Conservation (phyloP, 2,329 filamentous ascomycete species). For the Bimuria novae-zelandiae region DNA sequence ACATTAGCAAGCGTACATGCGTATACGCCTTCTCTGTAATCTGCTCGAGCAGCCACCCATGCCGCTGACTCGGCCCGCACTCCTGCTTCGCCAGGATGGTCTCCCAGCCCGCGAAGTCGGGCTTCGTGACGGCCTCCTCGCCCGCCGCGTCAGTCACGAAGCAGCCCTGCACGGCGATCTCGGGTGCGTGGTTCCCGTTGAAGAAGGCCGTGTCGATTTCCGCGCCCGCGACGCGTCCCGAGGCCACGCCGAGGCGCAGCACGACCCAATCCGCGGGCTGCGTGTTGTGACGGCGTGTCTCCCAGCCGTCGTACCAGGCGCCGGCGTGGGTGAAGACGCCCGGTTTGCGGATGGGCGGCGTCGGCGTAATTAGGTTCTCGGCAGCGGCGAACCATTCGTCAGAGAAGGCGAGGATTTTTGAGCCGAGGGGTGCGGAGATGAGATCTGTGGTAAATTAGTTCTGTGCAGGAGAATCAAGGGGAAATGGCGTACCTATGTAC, state of each 20-base stretch:
- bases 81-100: conserved; percentile 70
- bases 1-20: conserved; percentile 82
- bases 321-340: conserved; percentile 64
- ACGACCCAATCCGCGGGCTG: conserved; percentile 64
- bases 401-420: conserved; percentile 59
- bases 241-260: conserved; percentile 64
- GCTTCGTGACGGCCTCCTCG: conserved; percentile 63
- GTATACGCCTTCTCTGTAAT: conserved; percentile 70
- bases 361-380: conserved; percentile 62
- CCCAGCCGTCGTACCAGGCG: conserved; percentile 69
- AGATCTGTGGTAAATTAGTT: conserved; percentile 51
- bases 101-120: conserved; percentile 62
- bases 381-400: conserved; percentile 67
- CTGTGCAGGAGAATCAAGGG: neutral
- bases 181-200: conserved; percentile 80
- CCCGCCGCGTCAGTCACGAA: conserved; percentile 62
- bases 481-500: conserved; percentile 51
- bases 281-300: conserved; percentile 64
- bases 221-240: conserved; percentile 72
- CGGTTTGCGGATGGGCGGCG: conserved; percentile 59
- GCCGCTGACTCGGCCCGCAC: conserved; percentile 74
- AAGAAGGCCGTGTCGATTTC: conserved; percentile 85
- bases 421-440: conserved; percentile 57
- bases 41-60: conserved; percentile 69
- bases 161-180: conserved; percentile 76